These are phyloP conservation scores for Fibroporia radiculosa DNA, from an alignment of 768 basidiomycete species.

Conservation along the genomic window DNA sequence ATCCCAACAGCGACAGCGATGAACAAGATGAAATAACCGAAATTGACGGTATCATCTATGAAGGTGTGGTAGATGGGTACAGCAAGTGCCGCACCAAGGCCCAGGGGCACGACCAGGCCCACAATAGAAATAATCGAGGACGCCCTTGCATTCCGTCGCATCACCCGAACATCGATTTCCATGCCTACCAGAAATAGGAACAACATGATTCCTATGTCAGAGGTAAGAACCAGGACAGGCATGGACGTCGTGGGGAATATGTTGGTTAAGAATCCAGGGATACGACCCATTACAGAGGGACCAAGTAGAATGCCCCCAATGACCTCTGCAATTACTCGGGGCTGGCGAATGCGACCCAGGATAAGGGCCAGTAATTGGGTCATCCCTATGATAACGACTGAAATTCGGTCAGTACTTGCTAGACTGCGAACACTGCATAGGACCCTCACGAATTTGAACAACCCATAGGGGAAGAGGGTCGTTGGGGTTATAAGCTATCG, in stretches of 20 bases:
- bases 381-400: constrained; percentile 77
- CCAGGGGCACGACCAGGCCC: constrained; percentile 73
- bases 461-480: constrained; percentile 77
- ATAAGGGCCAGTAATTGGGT: constrained; percentile 63
- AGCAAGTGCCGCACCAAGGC: constrained; percentile 66
- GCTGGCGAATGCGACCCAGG: constrained; percentile 70
- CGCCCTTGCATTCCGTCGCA: constrained; percentile 54
- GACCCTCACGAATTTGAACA: constrained; percentile 58
- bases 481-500: constrained; percentile 44
- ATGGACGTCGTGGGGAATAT: constrained; percentile 36
- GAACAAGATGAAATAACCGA: constrained; percentile 82
- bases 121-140: constrained; percentile 54
- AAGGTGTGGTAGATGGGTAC: constrained; percentile 73
- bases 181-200: constrained; percentile 82
- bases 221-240: constrained; percentile 59
- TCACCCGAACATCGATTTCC: constrained; percentile 69
- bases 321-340: constrained; percentile 90
- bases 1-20: constrained; percentile 76
- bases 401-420: constrained; percentile 17
- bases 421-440: not conserved
- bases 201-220: constrained; percentile 67
- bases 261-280: constrained; percentile 53
- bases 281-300: constrained; percentile 68
- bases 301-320: constrained; percentile 87
- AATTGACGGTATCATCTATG: constrained; percentile 46